phyloP scores from a whole-genome alignment of 1,284 basidiomycete species.

The Somion occarium region DNA sequence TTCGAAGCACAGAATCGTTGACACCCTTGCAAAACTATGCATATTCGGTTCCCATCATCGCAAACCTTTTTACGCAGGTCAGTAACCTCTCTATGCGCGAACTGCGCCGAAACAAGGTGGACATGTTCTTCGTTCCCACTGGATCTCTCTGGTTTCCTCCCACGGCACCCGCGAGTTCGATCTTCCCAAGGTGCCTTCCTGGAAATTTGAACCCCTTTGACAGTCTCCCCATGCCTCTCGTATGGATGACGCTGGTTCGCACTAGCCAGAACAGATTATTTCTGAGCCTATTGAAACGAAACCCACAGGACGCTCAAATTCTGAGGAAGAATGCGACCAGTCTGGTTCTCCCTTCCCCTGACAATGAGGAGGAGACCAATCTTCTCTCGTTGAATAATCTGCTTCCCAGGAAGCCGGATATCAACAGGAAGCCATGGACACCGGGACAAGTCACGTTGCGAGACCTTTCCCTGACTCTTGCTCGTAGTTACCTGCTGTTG shows the following conservation, averaged over 20 bases:
- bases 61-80: slow-evolving; percentile 57
- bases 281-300: slow-evolving; percentile 58
- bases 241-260: slow-evolving; percentile 60
- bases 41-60: slow-evolving; percentile 49
- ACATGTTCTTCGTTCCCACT: slow-evolving; percentile 66
- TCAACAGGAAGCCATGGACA: slow-evolving; percentile 10
- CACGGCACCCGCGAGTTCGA: slow-evolving; percentile 44
- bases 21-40: slow-evolving; percentile 51
- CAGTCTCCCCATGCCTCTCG: slow-evolving; percentile 42
- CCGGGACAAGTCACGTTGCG: slow-evolving; percentile 23
- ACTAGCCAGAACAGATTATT: slow-evolving; percentile 72
- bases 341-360: slow-evolving; percentile 51
- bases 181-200: slow-evolving; percentile 50
- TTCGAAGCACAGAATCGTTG: slow-evolving; percentile 40
- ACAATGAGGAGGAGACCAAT: slow-evolving; percentile 27
- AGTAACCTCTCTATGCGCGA: slow-evolving; percentile 72
- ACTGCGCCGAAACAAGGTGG: slow-evolving; percentile 70
- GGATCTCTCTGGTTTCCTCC: slow-evolving; percentile 63
- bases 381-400: slow-evolving; percentile 40
- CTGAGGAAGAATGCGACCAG: slow-evolving; percentile 67
- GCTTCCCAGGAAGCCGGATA: slow-evolving; percentile 26
- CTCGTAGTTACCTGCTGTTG: slow-evolving; percentile 67
- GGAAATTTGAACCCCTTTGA: slow-evolving; percentile 41
- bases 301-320: slow-evolving; percentile 66
- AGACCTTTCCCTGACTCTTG: slow-evolving; percentile 53